Conservation (phyloP, 129 eudicot species). For the Pseudognaphalium luteoalbum region DNA sequence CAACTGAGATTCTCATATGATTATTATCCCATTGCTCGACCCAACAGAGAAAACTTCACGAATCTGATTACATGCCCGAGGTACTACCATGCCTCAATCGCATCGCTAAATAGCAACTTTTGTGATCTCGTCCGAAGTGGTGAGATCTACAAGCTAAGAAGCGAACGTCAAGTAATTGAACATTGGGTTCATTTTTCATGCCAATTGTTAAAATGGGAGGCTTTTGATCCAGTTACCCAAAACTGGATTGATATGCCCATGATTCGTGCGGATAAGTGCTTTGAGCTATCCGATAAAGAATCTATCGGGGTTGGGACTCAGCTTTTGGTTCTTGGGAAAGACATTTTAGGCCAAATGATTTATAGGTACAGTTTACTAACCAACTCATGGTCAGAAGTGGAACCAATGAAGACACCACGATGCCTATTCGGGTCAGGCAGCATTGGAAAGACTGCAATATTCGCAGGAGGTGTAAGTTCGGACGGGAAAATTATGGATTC, state of each 20-base stretch:
- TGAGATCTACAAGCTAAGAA: slow-evolving; percentile 53
- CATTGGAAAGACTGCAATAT: slow-evolving; percentile 65
- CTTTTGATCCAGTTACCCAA: slow-evolving; percentile 63
- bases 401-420: slow-evolving; percentile 58
- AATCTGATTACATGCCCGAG: slow-evolving; percentile 64
- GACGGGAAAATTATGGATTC: slow-evolving; percentile 42
- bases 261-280: slow-evolving; percentile 53
- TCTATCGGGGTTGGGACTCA: slow-evolving; percentile 80
- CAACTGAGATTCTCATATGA: background rate
- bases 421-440: slow-evolving; percentile 81
- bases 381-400: slow-evolving; percentile 64
- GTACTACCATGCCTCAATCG: slow-evolving; percentile 60
- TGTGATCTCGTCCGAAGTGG: slow-evolving; percentile 58
- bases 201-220: slow-evolving; percentile 79
- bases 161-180: slow-evolving; percentile 49
- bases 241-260: slow-evolving; percentile 73
- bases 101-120: slow-evolving; percentile 58
- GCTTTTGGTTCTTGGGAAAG: slow-evolving; percentile 69
- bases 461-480: slow-evolving; percentile 80
- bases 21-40: background rate
- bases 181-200: slow-evolving; percentile 89
- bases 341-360: slow-evolving; percentile 45
- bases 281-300: slow-evolving; percentile 64
- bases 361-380: slow-evolving; percentile 63
- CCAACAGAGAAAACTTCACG: slow-evolving; percentile 45